These are phyloP conservation scores for Penstemon newberryi DNA, from an alignment of 257 asterid genomes.

Conservation along the genomic window DNA sequence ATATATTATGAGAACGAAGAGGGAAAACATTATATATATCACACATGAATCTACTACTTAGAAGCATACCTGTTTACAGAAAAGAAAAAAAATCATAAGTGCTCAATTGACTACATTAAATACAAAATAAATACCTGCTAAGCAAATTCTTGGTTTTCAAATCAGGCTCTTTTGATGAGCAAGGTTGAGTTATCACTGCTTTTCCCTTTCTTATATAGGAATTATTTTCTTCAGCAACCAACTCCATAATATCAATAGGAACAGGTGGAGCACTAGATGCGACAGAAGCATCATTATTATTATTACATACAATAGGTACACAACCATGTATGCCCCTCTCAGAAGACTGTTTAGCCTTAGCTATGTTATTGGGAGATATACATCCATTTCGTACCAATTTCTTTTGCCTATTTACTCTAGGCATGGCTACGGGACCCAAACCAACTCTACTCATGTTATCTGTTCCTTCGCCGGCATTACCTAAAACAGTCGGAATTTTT, in stretches of 20 bases:
- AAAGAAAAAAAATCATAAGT: conserved; percentile 8
- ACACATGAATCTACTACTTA: conserved; percentile 12
- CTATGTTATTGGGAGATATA: conserved; percentile 77
- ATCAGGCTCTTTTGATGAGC: conserved; percentile 38
- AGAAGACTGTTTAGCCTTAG: conserved; percentile 52
- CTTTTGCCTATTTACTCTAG: conserved; percentile 58
- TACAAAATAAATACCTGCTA: conserved; percentile 44
- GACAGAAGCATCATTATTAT: conserved; percentile 26
- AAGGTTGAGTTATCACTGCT: conserved; percentile 51
- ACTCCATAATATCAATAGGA: conserved; percentile 39
- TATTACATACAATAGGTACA: conserved; percentile 34
- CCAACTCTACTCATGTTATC: conserved; percentile 32
- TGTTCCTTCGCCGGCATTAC: conserved; percentile 37
- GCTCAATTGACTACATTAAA: not conserved
- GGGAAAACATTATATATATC: not conserved
- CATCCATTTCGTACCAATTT: conserved; percentile 89
- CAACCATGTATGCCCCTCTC: conserved; percentile 37
- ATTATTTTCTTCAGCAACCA: conserved; percentile 48
- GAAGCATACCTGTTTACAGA: conserved; percentile 19
- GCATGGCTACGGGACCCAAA: conserved; percentile 33
- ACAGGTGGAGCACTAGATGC: conserved; percentile 36
- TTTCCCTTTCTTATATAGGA: conserved; percentile 63
- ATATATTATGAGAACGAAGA: too few relatives aligned
- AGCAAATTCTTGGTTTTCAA: conserved; percentile 31
- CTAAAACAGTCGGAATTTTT: conserved; percentile 26